Percentiles rank a stretch among this genome's conserved stretches.
These are phyloP conservation scores for Madurella mycetomatis DNA, from an alignment of 2,329 filamentous ascomycete genomes.

Conservation along the genomic window DNA sequence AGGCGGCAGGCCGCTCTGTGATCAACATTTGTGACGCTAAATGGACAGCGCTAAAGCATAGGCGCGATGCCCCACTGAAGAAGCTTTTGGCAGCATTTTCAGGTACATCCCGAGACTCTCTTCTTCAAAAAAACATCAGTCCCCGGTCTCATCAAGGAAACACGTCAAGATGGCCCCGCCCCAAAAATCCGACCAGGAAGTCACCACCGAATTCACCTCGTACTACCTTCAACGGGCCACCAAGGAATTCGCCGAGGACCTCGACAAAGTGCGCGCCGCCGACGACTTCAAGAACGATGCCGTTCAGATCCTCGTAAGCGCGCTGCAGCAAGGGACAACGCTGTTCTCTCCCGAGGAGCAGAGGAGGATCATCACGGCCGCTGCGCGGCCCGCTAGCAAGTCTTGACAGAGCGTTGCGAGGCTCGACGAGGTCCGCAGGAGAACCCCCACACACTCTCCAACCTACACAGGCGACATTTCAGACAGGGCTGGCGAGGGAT, in stretches of 20 bases:
- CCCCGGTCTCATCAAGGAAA: too few species aligned
- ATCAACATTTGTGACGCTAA: too few species aligned
- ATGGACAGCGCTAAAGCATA: too few species aligned
- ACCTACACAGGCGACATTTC: not conserved
- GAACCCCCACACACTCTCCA: not conserved
- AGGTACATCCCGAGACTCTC: too few species aligned
- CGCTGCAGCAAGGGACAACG: slow-evolving; percentile 62
- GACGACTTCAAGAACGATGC: slow-evolving; percentile 66
- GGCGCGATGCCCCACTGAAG: too few species aligned
- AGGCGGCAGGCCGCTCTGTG: too few species aligned
- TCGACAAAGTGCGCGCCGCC: slow-evolving; percentile 63
- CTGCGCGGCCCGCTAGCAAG: not conserved
- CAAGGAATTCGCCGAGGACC: slow-evolving; percentile 67
- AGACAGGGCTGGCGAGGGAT: too few species aligned
- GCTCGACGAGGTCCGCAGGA: not conserved
- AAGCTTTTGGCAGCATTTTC: too few species aligned
- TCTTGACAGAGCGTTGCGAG: not conserved
- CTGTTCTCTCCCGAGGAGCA: slow-evolving; percentile 54
- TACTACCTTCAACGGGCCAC: slow-evolving; percentile 68
- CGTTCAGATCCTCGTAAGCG: slow-evolving; percentile 61
- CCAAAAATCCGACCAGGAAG: slow-evolving; percentile 17
- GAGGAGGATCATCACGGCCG: slow-evolving; percentile 27
- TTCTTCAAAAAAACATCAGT: too few species aligned
- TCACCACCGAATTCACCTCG: slow-evolving; percentile 48
- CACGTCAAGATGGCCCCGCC: slow-evolving; percentile 9